Base-by-base conservation (phyloP, 805 yeast genomes). In the Yamadazyma philogaea region DNA sequence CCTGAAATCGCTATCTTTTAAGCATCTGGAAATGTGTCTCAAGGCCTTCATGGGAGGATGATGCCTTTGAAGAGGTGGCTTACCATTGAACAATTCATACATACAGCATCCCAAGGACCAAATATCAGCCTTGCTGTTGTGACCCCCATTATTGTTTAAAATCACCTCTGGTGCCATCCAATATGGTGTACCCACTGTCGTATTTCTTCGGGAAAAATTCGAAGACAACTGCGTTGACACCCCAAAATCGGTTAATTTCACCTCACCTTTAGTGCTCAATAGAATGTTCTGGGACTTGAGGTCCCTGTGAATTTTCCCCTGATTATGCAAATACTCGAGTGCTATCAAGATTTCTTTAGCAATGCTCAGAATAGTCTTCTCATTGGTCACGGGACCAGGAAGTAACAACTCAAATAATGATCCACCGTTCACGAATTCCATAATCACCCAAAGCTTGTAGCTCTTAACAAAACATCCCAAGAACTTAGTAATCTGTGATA, bases 31-130 rank as follows among this genome's bases (percentile, higher is more conserved):
- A 15, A 70, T 67, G 33, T 57, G 57, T 39, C 72, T 47, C n/a
- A 70, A 55, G 7, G 75, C 75, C 48, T 63, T 66, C 75, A 70
- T 69, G 3, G 75, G 74, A 1, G 72, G 54, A 45, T 50, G 61
- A 12, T 55, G 57, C 22, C 50, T 60, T 45, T 70, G 75, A 26
- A 81, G 57, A 7, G 95, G 93, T 0, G 95, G 93, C 50, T 75
- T 81, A 0, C 90, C 88, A 22, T 71, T 71, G 10, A 84, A 82
- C 47, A 85, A 61, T 55, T 85, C 95, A 43, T 81, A 81, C 2
- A 86, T 79, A 27, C 91, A 84, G 46, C 87, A 84, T 1, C 91
- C 93, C 45, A 84, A 63, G 7, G 87, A 81, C 93, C 93, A 84
- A 3, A 84, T 74, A 59, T 84, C 93, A 0, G 91, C 90, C 39